Conservation (phyloP, 495 filamentous ascomycete genomes). For the Cercophora scortea region DNA sequence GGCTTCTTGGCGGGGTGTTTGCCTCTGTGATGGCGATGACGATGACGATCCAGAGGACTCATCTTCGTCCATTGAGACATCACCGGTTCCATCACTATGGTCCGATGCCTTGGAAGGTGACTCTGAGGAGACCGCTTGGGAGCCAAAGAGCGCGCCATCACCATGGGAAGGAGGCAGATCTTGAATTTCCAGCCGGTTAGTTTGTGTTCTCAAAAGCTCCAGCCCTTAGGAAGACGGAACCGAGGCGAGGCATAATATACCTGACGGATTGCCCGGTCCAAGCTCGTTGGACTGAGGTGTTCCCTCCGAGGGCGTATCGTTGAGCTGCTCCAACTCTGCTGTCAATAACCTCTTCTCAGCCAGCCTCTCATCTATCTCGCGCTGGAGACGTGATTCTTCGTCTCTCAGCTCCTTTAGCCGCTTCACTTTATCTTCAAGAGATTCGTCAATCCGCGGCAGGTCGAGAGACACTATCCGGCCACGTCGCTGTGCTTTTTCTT, state of each 20-base stretch:
- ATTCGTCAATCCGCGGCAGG: conserved; percentile 48
- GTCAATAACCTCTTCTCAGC: conserved; percentile 39
- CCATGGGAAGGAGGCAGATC: neutral
- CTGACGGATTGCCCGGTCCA: neutral
- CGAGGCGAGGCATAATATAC: neutral
- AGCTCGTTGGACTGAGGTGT: conserved; percentile 5
- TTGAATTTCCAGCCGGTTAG: neutral
- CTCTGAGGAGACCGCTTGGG: neutral
- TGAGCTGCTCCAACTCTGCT: conserved; percentile 48
- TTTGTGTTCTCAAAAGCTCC: too few species aligned
- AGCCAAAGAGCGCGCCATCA: neutral
- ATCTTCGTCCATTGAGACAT: conserved; percentile 8
- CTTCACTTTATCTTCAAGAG: conserved; percentile 41
- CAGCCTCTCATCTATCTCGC: conserved; percentile 43
- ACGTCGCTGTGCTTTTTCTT: conserved; percentile 33
- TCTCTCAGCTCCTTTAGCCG: conserved; percentile 46
- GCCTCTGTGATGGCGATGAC: neutral
- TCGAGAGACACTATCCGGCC: conserved; percentile 49
- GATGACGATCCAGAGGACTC: conserved; percentile 1
- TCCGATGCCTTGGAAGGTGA: neutral
- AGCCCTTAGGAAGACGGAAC: neutral
- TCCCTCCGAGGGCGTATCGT: conserved; percentile 32
- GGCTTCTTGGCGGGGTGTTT: neutral
- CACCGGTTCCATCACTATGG: conserved; percentile 2
- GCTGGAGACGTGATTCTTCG: conserved; percentile 52